Evolutionary conservation across 1,284 basidiomycete genomes (phyloP), one percentile per base, ranked within the genome.

Genomic region (Abortiporus biennis): DNA sequence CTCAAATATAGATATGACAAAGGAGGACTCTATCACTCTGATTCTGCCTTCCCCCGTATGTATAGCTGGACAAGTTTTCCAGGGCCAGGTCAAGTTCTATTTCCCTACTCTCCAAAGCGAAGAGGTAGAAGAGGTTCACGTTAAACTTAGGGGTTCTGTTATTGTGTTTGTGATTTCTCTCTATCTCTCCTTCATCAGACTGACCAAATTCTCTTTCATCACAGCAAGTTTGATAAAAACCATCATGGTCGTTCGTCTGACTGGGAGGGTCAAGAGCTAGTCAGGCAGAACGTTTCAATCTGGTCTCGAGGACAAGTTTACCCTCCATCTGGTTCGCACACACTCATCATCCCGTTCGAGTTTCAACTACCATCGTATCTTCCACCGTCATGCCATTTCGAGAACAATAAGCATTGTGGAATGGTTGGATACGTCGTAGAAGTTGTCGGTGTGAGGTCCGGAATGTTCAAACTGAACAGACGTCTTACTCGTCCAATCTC

Each of bases 71-170:
- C 37, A 38, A 29, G 8, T 19, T 15, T 13, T 38, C 23, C n/a
- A 12, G 13, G 37, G 37, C 4, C 6, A 38, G 17, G 37, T 24
- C 22, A 8, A 27, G 12, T 20, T 38, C 4, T 5, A 38, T 20
- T 38, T 38, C 37, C 22, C 21, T 6, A 24, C 6, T 8, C 12
- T 38, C 12, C 20, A 23, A 12, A 24, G 29, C n/a, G 37, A 38
- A 21, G 37, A 38, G 20, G 29, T 38, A 6, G 6, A 38, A 29
- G 37, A 38, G 25, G 37, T 38, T 12, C 37, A 38, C 16, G 37
- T 38, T n/a, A 38, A 38, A 19, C 23, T 38, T n/a, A 24, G 37
- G n/a, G 37, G 37, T 23, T 27, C 6, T 16, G 6, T 24, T 12
- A n/a, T 9, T 24, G 16, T 17, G 37, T 38, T 12, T 6, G 23